A percentile compares a stretch with the other conserved stretches of the same genome.
phyloP scores from a whole-genome alignment of 176 grass and related monocot genomes.

The Olyra latifolia region DNA sequence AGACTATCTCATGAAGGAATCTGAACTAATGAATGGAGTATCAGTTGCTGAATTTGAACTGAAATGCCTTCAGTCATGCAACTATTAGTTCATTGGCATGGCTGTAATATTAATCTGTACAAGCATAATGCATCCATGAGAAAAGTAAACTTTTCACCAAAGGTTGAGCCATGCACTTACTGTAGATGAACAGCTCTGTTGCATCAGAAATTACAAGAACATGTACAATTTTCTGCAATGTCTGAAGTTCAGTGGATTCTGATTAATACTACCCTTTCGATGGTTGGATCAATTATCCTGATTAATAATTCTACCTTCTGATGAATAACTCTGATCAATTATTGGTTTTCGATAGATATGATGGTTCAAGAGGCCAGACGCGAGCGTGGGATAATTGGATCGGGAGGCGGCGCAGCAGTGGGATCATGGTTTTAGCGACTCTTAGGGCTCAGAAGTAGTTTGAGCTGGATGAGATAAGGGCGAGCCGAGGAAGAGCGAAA shows the following conservation, averaged over 20 bases:
- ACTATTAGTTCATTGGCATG: neutral
- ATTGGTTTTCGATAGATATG: too few species aligned
- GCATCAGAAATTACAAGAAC: conserved; percentile 1
- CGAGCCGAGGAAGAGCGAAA: too few species aligned
- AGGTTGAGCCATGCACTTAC: neutral
- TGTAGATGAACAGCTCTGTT: neutral
- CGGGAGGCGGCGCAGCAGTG: too few species aligned
- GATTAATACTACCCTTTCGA: conserved; percentile 41
- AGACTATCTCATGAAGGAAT: conserved; percentile 54
- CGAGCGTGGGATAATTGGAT: too few species aligned
- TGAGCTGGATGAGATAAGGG: too few species aligned
- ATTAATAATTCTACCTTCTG: too few species aligned
- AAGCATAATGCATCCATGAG: neutral
- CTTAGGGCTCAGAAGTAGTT: too few species aligned
- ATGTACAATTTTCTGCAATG: neutral
- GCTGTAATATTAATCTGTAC: too few species aligned
- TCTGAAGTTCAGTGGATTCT: neutral
- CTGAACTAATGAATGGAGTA: conserved; percentile 51
- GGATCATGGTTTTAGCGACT: too few species aligned
- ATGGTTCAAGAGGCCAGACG: too few species aligned
- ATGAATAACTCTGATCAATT: too few species aligned
- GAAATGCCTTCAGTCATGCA: neutral
- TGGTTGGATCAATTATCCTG: too few species aligned
- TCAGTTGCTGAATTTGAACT: conserved; percentile 31
- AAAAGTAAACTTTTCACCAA: neutral